Base-by-base conservation (phyloP, 768 basidiomycete species). In the Suillus discolor region DNA sequence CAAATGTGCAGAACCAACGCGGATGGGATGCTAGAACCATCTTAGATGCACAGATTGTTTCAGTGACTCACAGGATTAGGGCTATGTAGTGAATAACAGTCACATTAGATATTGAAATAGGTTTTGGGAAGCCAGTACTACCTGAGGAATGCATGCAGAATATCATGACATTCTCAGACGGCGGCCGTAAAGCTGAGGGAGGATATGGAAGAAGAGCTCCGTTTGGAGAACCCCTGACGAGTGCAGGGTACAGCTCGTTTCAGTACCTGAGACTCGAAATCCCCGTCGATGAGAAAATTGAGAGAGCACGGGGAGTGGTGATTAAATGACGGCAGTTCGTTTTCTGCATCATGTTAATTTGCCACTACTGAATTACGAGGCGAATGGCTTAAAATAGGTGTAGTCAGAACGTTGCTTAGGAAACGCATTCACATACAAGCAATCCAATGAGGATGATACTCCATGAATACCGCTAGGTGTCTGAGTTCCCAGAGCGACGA, bases 101-200 rank as follows among this genome's bases (percentile, higher is more conserved):
- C 15, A 70, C 65, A 51, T 78, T 73, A 0, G 75, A 79, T 39
- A 80, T 74, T 2, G 75, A 71, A 54, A 85, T 79, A 9, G 80
- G 69, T 63, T 82, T 84, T 0, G 84, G 83, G 55, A 81, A 76
- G 3, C 83, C 82, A 0, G 84, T 83, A 60, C 82, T 84, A 18
- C 84, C 84, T 4, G 85, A 85, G 0, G 85, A 85, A 65, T 85
- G 83, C 0, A 83, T 70, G 60, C 81, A 84, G 9, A 79, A 42
- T 49, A 75, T 57, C 71, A 57, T 72, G 64, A 36, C 78, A 55
- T 61, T 69, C 25, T 57, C 67, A 66, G 20, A 18, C 0, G 71
- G 62, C 0, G 71, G 62, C 4, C 62, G 65, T 23, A 4, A 11
- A 1, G 53, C 54, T 11, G 57, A 53, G 49, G 68, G 62, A 4